Evolutionary conservation across 2,329 filamentous ascomycete species (phyloP), one percentile per base, ranked within the genome.

Genomic region (Colletotrichum euphorbiae): DNA sequence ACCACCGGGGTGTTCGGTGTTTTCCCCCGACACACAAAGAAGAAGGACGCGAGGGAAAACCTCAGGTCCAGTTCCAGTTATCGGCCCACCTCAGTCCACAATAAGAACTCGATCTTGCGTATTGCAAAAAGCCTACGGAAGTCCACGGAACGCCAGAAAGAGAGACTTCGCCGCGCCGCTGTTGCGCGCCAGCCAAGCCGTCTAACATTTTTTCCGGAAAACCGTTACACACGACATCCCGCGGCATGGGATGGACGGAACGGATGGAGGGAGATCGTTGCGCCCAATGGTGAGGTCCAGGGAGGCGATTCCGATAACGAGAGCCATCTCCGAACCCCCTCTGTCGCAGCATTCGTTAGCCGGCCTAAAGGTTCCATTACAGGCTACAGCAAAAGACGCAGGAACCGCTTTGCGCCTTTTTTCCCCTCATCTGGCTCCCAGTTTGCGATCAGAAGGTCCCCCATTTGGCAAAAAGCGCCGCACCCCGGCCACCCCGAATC

Each of bases 41-140:
- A 68, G 24, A 24, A 24, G 40, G 21, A 62, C 55, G 59, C 51
- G 31, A 38, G 46, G 19, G 24, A 62, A 51, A 67, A 51, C 54
- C 38, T 31, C 38, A 57, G 45, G 40, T 64, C 52, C 65, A 64
- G 38, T 38, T 64, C 52, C 65, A 64, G 38, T 38, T 33, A 50
- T 68, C 40, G 66, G 48, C 61, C 66, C 66, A 59, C 65, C 19
- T 31, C 38, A 48, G 21, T 59, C 65, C 65, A 68, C 61, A 65
- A 58, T 59, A 65, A 59, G 46, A 68, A 42, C 33, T 60, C 54
- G 21, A 59, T 59, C 62, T 48, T 48, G 42, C 19, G 33, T 45
- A 40, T 38, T n/a, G 64, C 36, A 51, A 57, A 56, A 46, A 33
- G 42, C 6, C 38, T 12, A 42, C 60, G 28, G 54, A 60, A 65